A percentile compares a stretch with the other conserved stretches of the same genome.
phyloP scores from a whole-genome alignment of 192 early-diverging fungal species.

The Coemansia sp. region DNA sequence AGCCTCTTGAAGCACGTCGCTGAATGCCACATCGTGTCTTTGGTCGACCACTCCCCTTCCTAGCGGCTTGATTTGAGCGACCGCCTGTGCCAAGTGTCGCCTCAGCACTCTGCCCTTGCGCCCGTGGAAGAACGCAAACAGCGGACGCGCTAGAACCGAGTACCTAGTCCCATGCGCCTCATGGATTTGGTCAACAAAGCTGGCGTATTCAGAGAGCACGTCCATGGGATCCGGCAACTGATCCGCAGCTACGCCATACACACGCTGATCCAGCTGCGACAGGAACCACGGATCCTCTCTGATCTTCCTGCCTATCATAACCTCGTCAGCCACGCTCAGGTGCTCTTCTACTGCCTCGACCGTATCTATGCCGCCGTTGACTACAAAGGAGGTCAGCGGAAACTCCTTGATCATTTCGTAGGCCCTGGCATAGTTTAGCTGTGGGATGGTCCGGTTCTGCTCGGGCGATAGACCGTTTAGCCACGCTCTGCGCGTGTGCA shows the following conservation, averaged over 20 bases:
- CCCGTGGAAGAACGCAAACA: conserved; percentile 41
- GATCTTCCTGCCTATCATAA: conserved; percentile 75
- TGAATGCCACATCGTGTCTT: conserved; percentile 8
- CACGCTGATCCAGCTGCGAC: conserved; percentile 56
- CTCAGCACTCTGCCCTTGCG: conserved; percentile 35
- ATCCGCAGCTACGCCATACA: conserved; percentile 18
- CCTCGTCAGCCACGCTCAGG: conserved; percentile 59
- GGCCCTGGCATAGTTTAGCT: conserved; percentile 65
- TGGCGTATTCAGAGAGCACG: conserved; percentile 30
- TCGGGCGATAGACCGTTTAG: conserved; percentile 67
- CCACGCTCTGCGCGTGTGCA: conserved; percentile 74
- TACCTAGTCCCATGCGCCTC: conserved; percentile 22
- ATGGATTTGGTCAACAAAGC: conserved; percentile 38
- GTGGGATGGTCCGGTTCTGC: conserved; percentile 70
- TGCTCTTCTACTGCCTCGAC: conserved; percentile 54
- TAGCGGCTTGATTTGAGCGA: conserved; percentile 4
- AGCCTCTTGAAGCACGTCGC: conserved; percentile 26
- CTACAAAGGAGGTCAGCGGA: conserved; percentile 58
- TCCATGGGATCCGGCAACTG: conserved; percentile 3
- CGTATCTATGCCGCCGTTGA: conserved; percentile 72
- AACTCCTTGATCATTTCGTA: conserved; percentile 59
- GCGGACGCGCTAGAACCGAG: conserved; percentile 40
- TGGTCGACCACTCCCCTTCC: conserved; percentile 5
- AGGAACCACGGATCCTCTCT: conserved; percentile 73
- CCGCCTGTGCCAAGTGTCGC: conserved; percentile 9